Conservation (phyloP, 768 basidiomycete genomes). For the Suillus cothurnatus region DNA sequence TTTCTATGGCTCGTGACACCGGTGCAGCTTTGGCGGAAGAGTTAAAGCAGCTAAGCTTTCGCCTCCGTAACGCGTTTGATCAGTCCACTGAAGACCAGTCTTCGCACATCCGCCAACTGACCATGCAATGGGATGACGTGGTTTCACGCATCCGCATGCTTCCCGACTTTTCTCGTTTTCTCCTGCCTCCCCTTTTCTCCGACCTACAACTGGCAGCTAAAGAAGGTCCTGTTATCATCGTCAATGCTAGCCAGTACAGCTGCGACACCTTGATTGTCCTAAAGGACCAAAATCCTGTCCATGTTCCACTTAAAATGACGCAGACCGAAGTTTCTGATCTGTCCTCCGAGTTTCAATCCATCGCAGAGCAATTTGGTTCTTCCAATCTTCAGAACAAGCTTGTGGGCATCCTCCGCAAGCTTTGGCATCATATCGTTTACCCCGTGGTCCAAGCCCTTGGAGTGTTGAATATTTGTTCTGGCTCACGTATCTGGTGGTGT, state of each 20-base stretch:
- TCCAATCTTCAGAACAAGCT: constrained; percentile 20
- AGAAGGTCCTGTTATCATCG: constrained; percentile 20
- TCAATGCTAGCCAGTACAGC: constrained; percentile 12
- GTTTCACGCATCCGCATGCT: constrained; percentile 15
- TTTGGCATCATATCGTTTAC: constrained; percentile 28
- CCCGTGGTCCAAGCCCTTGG: constrained; percentile 22
- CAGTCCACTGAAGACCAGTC: neutral
- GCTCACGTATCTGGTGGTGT: constrained; percentile 36
- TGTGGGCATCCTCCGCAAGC: constrained; percentile 15
- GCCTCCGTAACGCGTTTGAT: constrained; percentile 3
- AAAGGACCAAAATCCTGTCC: constrained; percentile 7
- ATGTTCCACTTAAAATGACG: constrained; percentile 10
- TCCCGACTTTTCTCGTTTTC: constrained; percentile 16
- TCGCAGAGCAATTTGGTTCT: constrained; percentile 9
- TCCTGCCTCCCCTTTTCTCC: constrained; percentile 10
- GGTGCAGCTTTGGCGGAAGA: constrained; percentile 20
- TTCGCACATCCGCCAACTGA: neutral
- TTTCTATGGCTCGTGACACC: neutral
- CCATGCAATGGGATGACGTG: constrained; percentile 13
- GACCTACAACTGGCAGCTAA: constrained; percentile 13
- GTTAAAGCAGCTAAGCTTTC: constrained; percentile 25
- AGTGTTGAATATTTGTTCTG: constrained; percentile 11
- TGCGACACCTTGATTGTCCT: constrained; percentile 21
- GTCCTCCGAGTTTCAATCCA: constrained; percentile 5
- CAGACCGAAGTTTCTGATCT: constrained; percentile 12